These are phyloP conservation scores for Aspergillus sp. DNA, from an alignment of 2,329 filamentous ascomycete genomes.

Conservation along the genomic window DNA sequence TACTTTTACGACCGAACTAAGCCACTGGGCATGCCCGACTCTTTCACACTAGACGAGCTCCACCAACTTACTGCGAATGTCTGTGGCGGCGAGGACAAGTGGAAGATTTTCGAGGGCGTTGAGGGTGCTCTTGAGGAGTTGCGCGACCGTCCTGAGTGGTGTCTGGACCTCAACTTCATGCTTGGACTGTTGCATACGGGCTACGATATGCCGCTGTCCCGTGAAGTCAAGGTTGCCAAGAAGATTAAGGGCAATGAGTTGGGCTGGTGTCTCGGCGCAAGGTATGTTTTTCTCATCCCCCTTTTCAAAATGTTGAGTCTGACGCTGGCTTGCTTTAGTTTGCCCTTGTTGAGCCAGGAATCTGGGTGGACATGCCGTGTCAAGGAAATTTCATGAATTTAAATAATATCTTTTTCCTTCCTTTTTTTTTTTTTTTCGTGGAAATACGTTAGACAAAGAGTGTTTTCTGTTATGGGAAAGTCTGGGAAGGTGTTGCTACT, in stretches of 20 bases:
- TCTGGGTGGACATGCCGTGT: slow-evolving; percentile 90
- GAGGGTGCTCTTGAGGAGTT: slow-evolving; percentile 76
- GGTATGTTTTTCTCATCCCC: slow-evolving; percentile 50
- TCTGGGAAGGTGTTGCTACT: background rate
- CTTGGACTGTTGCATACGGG: slow-evolving; percentile 84
- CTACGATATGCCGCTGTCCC: slow-evolving; percentile 94
- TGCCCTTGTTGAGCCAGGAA: slow-evolving; percentile 71
- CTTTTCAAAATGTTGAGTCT: slow-evolving; percentile 4
- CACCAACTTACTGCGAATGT: slow-evolving; percentile 79
- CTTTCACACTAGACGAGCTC: slow-evolving; percentile 85
- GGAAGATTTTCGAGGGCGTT: slow-evolving; percentile 73
- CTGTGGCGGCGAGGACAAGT: slow-evolving; percentile 68
- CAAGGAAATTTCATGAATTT: slow-evolving; percentile 58
- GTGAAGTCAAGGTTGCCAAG: slow-evolving; percentile 97
- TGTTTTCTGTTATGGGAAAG: slow-evolving; percentile 2
- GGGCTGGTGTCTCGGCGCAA: slow-evolving; percentile 95
- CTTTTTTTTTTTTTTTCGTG: slow-evolving; percentile 15
- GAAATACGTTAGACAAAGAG: slow-evolving; percentile 16
- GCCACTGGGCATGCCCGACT: slow-evolving; percentile 95
- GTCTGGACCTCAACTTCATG: slow-evolving; percentile 96
- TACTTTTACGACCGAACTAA: slow-evolving; percentile 97
- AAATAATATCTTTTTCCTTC: background rate
- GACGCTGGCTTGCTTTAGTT: slow-evolving; percentile 46
- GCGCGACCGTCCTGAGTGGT: slow-evolving; percentile 75
- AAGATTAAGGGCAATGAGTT: slow-evolving; percentile 96